phyloP scores from a whole-genome alignment of 1,284 basidiomycete species.

The Cystobasidium sp. region DNA sequence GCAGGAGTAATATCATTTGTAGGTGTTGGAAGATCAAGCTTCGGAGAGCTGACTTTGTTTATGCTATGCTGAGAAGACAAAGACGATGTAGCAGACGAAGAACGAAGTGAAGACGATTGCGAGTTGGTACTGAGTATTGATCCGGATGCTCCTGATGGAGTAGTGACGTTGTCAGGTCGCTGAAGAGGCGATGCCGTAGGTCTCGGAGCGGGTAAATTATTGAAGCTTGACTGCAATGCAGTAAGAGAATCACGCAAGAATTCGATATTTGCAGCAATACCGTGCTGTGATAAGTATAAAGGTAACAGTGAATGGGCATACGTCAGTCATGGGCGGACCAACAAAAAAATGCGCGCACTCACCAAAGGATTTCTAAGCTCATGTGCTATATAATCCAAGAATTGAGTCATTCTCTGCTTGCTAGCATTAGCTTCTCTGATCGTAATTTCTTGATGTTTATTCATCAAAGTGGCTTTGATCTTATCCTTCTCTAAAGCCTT shows the following conservation, averaged over 20 bases:
- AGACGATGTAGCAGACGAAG: conserved; percentile 20
- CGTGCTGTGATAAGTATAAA: conserved; percentile 20
- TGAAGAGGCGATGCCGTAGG: conserved; percentile 15
- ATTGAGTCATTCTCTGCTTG: conserved; percentile 43
- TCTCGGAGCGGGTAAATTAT: neutral
- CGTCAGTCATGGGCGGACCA: neutral
- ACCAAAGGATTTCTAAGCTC: conserved; percentile 40
- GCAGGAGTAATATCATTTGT: neutral
- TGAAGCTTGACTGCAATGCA: conserved; percentile 13
- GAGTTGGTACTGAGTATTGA: conserved; percentile 21
- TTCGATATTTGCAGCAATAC: conserved; percentile 41
- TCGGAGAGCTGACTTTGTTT: conserved; percentile 4
- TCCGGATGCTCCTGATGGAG: conserved; percentile 15
- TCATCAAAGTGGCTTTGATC: conserved; percentile 33
- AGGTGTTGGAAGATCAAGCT: conserved; percentile 7
- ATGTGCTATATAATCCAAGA: conserved; percentile 42
- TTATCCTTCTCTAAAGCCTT: conserved; percentile 26
- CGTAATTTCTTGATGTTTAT: conserved; percentile 39
- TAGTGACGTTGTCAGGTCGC: neutral
- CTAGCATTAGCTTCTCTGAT: conserved; percentile 37
- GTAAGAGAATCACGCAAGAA: conserved; percentile 31
- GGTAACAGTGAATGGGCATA: neutral
- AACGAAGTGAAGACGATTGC: conserved; percentile 13
- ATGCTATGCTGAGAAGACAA: conserved; percentile 4
- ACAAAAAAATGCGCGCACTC: neutral